phyloP scores from a whole-genome alignment of 306 rosid genomes.

The Lathyrus tuberosus region DNA sequence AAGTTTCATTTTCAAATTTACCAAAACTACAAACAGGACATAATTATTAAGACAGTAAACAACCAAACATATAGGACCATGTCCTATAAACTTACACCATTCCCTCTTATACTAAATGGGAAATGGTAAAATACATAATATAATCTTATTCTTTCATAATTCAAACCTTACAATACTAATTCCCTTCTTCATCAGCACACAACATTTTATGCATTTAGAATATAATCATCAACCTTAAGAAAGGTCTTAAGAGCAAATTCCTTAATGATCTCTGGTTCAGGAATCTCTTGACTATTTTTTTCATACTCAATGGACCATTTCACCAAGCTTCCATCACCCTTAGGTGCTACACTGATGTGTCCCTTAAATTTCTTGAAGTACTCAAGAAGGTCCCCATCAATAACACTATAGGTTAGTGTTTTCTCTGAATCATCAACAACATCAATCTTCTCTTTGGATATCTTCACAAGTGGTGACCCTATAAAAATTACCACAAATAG shows the following conservation, averaged over 20 bases:
- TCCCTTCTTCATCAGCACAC: background rate
- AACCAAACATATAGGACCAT: slow-evolving; percentile 13
- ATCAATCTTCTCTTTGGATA: slow-evolving; percentile 61
- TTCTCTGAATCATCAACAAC: slow-evolving; percentile 55
- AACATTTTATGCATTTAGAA: slow-evolving; percentile 37
- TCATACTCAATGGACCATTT: slow-evolving; percentile 70
- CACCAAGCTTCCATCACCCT: slow-evolving; percentile 64
- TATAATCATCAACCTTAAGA: slow-evolving; percentile 63
- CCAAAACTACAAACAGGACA: too few species aligned
- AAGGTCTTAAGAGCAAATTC: slow-evolving; percentile 78
- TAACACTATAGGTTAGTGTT: slow-evolving; percentile 55
- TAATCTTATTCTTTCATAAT: slow-evolving; percentile 30
- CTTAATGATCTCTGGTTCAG: slow-evolving; percentile 62
- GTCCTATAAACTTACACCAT: background rate
- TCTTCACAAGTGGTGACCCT: slow-evolving; percentile 71
- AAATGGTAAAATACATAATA: slow-evolving; percentile 10
- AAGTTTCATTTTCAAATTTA: too few species aligned
- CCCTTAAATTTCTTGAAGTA: slow-evolving; percentile 67
- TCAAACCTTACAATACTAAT: background rate
- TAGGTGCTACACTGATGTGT: slow-evolving; percentile 49
- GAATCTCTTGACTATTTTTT: slow-evolving; percentile 57
- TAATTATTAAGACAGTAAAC: background rate
- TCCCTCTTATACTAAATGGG: background rate
- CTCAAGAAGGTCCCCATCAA: slow-evolving; percentile 77
- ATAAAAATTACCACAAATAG: background rate